Evolutionary conservation across 768 basidiomycete species (phyloP), one percentile per base, ranked within the genome.

Genomic region (Paxillus ammoniavirescens): DNA sequence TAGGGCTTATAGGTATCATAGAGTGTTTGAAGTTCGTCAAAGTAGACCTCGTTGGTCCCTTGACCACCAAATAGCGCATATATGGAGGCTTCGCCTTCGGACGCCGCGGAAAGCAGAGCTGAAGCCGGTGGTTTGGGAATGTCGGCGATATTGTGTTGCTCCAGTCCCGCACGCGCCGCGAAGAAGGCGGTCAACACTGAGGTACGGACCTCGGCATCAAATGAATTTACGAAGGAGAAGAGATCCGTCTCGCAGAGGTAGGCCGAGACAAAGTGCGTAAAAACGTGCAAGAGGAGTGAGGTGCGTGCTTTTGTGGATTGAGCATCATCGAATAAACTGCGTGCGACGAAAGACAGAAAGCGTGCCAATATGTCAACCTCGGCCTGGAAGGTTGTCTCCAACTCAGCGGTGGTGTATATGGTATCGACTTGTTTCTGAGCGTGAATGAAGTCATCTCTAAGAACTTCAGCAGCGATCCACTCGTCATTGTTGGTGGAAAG

Each of bases 21-120:
- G 48, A 98, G 85, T 47, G 78, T 75, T 74, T 96, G 91, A 17
- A 99, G 81, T 70, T 98, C 97, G 69, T 96, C 91, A 69, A 98
- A 93, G 76, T 98, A 99, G 55, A 96, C 90, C 67, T 98, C 97
- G 72, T 98, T 98, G 54, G 89, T 92, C 53, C 97, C 97, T 72
- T 99, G 97, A 13, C 97, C 97, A 48, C 96, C 96, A 67, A 99
- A 99, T 38, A 99, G 77, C 48, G 93, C 96, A 73, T 89, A 98
- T 62, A 98, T 75, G 44, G 81, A 89, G 50, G 83, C 87, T 42
- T 86, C 80, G 43, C 82, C 81, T n/a, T 77, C 68, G 43, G 72
- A 64, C 33, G 83, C 82, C 37, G 87, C 85, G 10, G 75, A 70
- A 53, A 95, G 72, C 21, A 95, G 82, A 10, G 89, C 86, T 26